phyloP scores from a whole-genome alignment of 1,139 yeast species.

The Kodamaea plutei region DNA sequence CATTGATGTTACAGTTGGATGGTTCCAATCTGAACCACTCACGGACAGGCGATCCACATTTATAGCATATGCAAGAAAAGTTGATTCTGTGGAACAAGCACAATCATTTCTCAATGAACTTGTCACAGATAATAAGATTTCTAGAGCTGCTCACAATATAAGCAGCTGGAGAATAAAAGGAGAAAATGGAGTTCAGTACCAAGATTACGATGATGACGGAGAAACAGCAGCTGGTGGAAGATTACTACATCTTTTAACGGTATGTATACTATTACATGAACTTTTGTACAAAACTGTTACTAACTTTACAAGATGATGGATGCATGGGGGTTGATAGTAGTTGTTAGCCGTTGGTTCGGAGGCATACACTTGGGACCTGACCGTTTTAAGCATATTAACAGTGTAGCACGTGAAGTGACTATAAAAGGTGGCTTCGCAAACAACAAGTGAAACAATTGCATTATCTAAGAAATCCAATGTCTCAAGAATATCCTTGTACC shows the following conservation, averaged over 20 bases:
- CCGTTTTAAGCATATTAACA: slow-evolving; percentile 87
- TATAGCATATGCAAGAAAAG: slow-evolving; percentile 68
- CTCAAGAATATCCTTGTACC: not conserved
- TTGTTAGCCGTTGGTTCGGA: slow-evolving; percentile 91
- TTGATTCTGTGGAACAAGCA: slow-evolving; percentile 64
- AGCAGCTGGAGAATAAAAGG: slow-evolving; percentile 76
- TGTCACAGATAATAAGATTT: slow-evolving; percentile 60
- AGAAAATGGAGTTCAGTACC: slow-evolving; percentile 50
- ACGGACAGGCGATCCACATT: slow-evolving; percentile 84
- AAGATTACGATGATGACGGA: slow-evolving; percentile 96
- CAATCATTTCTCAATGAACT: slow-evolving; percentile 46
- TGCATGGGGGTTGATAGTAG: slow-evolving; percentile 80
- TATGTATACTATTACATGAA: slow-evolving; percentile 21
- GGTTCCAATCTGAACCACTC: slow-evolving; percentile 76
- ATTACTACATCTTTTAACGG: slow-evolving; percentile 70
- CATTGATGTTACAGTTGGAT: slow-evolving; percentile 54
- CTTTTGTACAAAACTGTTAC: slow-evolving; percentile 12
- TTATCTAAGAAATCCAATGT: no score
- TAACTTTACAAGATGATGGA: slow-evolving; percentile 55
- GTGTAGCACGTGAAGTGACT: slow-evolving; percentile 83
- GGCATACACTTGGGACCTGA: slow-evolving; percentile 92
- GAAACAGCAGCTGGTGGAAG: slow-evolving; percentile 96
- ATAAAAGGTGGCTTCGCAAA: slow-evolving; percentile 52
- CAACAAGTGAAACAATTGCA: slow-evolving; percentile 7
- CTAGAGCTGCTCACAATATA: slow-evolving; percentile 75